phyloP scores from a whole-genome alignment of 2,329 filamentous ascomycete species.

The Ascochyta clinopodiicola region DNA sequence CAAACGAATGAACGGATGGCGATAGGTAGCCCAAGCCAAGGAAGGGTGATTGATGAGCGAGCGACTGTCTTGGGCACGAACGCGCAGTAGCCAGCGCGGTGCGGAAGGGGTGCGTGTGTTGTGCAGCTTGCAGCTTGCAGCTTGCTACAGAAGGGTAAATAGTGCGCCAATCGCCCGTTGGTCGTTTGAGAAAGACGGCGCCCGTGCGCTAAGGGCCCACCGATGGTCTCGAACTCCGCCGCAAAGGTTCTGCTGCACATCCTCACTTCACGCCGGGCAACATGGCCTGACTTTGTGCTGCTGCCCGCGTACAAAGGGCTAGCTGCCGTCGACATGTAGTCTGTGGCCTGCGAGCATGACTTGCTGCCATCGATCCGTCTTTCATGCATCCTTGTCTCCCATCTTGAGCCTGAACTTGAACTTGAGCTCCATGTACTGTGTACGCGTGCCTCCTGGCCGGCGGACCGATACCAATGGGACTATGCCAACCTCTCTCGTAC shows the following conservation, averaged over 20 bases:
- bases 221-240: constrained; percentile 14
- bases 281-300: constrained; percentile 17
- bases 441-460: background rate
- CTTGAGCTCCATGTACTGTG: too few relatives aligned
- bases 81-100: constrained; percentile 12
- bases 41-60: constrained; percentile 1
- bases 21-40: background rate
- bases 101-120: constrained; percentile 9
- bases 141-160: constrained; percentile 13
- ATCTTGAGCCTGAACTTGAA: background rate
- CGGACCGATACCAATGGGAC: constrained; percentile 3
- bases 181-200: constrained; percentile 10
- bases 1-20: constrained; percentile 6
- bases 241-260: constrained; percentile 18
- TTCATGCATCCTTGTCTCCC: background rate
- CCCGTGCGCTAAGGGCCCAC: constrained; percentile 9
- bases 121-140: constrained; percentile 4
- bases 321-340: background rate
- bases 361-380: constrained; percentile 5
- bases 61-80: constrained; percentile 12
- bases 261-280: constrained; percentile 15
- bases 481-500: background rate
- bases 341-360: background rate
- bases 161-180: constrained; percentile 9
- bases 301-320: background rate